Conservation (phyloP, 2,329 filamentous ascomycete species). For the Epichloe festucae region DNA sequence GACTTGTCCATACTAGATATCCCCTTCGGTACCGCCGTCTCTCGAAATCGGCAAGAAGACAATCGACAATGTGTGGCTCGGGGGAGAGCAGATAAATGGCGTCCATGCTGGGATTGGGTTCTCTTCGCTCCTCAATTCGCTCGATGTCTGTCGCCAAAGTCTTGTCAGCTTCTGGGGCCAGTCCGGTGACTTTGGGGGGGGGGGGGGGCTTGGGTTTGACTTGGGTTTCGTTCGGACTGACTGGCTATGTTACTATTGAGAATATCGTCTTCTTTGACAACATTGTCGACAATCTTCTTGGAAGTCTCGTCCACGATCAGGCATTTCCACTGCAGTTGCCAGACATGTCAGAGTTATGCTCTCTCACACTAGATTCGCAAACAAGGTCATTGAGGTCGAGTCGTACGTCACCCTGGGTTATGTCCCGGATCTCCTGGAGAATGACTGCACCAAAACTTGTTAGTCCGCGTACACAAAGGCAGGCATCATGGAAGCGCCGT, state of each 20-base stretch:
- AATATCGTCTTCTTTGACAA: slow-evolving; percentile 89
- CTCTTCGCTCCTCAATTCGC: slow-evolving; percentile 75
- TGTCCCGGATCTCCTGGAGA: slow-evolving; percentile 49
- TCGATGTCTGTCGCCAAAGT: slow-evolving; percentile 62
- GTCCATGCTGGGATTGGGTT: slow-evolving; percentile 79
- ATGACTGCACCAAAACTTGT: slow-evolving; percentile 16
- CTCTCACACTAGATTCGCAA: background rate
- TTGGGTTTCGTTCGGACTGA: slow-evolving; percentile 36
- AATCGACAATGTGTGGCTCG: slow-evolving; percentile 79
- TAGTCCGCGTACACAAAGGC: background rate
- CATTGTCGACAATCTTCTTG: slow-evolving; percentile 78
- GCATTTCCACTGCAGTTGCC: slow-evolving; percentile 71
- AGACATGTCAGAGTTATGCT: background rate
- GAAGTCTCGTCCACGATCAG: slow-evolving; percentile 77
- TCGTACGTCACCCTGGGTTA: slow-evolving; percentile 69
- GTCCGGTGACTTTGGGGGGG: slow-evolving; percentile 6
- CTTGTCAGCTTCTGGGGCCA: slow-evolving; percentile 6
- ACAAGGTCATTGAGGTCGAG: background rate
- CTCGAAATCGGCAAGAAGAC: slow-evolving; percentile 84
- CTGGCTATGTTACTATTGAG: slow-evolving; percentile 94
- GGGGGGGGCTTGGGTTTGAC: too few relatives aligned
- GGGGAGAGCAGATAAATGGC: slow-evolving; percentile 87
- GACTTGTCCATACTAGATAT: slow-evolving; percentile 74
- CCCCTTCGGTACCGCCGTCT: slow-evolving; percentile 65
- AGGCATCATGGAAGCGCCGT: background rate